phyloP scores from a whole-genome alignment of 2,329 filamentous ascomycete genomes.

The Alternaria brassicicola region DNA sequence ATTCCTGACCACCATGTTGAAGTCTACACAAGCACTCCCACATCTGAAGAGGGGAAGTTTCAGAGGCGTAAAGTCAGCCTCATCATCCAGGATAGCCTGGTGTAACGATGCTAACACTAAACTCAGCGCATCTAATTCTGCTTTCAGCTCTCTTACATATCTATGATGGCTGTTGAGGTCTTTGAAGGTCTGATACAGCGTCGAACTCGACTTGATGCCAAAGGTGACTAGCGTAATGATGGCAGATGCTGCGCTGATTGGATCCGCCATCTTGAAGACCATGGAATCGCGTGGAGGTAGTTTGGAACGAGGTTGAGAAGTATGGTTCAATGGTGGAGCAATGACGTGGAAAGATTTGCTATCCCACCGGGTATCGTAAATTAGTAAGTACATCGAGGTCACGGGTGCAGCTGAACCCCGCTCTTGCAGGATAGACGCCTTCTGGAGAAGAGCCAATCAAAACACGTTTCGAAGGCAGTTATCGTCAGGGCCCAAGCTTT shows the following conservation, averaged over 20 bases:
- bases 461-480: neutral
- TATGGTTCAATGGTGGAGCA: neutral
- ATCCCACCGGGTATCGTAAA: no score
- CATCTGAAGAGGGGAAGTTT: conserved; percentile 52
- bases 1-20: conserved; percentile 47
- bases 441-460: neutral
- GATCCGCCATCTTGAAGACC: conserved; percentile 16
- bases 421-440: neutral
- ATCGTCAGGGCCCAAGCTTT: no score
- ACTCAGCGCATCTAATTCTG: conserved; percentile 18
- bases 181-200: conserved; percentile 16
- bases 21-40: conserved; percentile 53
- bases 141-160: conserved; percentile 16
- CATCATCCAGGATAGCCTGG: conserved; percentile 10
- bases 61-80: conserved; percentile 23
- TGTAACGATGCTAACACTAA: conserved; percentile 14
- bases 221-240: conserved; percentile 17
- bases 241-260: conserved; percentile 19
- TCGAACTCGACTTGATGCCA: conserved; percentile 16
- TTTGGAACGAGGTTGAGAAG: neutral
- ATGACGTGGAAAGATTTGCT: neutral
- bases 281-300: neutral
- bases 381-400: neutral
- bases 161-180: conserved; percentile 18
- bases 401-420: neutral